Base-by-base conservation (phyloP, 2,329 filamentous ascomycete species). In the Cordyceps cateniannulata region DNA sequence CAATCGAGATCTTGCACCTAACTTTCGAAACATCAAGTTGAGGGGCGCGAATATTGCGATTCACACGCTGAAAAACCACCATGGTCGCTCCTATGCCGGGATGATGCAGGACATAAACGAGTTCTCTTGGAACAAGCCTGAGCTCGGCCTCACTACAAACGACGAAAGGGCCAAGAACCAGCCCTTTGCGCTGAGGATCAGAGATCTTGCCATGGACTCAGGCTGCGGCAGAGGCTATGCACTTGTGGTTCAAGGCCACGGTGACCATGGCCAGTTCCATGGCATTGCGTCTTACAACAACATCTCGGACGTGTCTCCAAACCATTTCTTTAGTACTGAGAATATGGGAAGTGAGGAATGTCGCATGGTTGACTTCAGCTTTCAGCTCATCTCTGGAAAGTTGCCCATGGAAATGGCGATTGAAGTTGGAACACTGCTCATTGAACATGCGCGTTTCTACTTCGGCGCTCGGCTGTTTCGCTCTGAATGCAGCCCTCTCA, bases 341-440 rank as follows among this genome's bases (percentile, higher is more conserved):
- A 22, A 29, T 12, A 10, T 59, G 5, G 10, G 10, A 10, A 9
- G n/a, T 5, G 22, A 20, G 29, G 6, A 10, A 22, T 24, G 47
- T 24, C 35, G 56, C 47, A 59, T 59, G 56, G 25, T 51, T 20
- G 56, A 59, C 29, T 59, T 59, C 35, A 51, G 20, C 35, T 59
- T 59, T 35, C 45, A 59, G 22, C 22, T 59, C 12, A 9, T 27
- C 18, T 22, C 22, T 16, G 35, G 24, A 10, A 32, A 16, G 3
- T 3, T 47, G 10, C 10, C 45, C 18, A 22, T 22, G 12, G 32
- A 44, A 20, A 50, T 3, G 18, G 45, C 35, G 3, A 12, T 51
- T 22, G 56, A 59, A 32, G 35, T 51, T 22, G 47, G 29, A 4
- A 59, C n/a, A n/a, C 27, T 51, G 4, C 45, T 59, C 16, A 51